Evolutionary conservation across 768 basidiomycete species (phyloP), one percentile per base, ranked within the genome.

Genomic region (Pluteus cervinus): DNA sequence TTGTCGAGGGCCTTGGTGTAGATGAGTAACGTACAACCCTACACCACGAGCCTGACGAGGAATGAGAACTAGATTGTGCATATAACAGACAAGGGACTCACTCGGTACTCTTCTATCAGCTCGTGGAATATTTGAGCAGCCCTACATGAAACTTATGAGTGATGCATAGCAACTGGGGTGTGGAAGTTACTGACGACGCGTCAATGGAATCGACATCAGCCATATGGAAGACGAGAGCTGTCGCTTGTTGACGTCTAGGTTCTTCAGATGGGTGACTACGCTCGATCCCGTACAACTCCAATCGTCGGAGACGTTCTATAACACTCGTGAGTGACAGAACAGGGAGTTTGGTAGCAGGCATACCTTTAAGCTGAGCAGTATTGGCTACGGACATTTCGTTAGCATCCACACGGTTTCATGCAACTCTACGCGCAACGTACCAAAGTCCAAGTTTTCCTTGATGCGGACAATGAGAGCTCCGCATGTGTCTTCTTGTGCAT

Each of bases 351-450:
- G 25, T 33, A 14, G 18, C 4, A 3, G 11, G 37, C 55, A 23
- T 48, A 78, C 84, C 92, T 67, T 97, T 97, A 15, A 99, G 64
- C 51, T 93, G 91, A 24, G 91, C 86, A 15, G 93, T 93, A 55
- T 99, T 99, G 9, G 94, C 92, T 86, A 35, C 33, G 9, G 14
- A 20, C 3, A n/a, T 21, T 16, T 25, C 15, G 18, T 43, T 24
- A 43, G 38, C 25, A 25, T 34, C 16, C 35, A 18, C 20, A 11
- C 7, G n/a, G 24, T 18, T 23, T 11, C 23, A 31, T 4, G n/a
- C 6, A n/a, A 35, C 14, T 21, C 11, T 14, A 10, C 11, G 18
- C 8, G 5, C 37, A 11, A 59, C 76, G 4, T 43, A 87, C 86
- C 88, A 48, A 99, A 99, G 53, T 90, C 87, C 18, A 99, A 68